Evolutionary conservation across 495 filamentous ascomycete species (phyloP).

Genomic region (Penicillium argentinense): DNA sequence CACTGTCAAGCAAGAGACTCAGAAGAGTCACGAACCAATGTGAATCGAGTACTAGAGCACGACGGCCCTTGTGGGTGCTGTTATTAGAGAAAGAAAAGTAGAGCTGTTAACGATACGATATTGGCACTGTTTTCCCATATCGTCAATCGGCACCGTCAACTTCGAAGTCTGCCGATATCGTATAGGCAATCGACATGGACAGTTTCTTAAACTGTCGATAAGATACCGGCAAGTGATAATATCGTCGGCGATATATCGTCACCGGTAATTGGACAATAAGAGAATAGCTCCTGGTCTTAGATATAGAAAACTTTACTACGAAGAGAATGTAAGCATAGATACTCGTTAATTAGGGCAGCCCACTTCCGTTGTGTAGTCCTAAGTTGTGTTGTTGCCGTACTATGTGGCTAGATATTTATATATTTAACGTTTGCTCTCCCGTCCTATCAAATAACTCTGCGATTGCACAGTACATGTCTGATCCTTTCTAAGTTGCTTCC

Average conservation of each 20-base stretch:
- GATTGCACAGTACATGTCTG: background rate
- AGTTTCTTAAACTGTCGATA: background rate
- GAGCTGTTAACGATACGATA: no score
- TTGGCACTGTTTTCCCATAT: no score
- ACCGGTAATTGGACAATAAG: slow-evolving; percentile 5
- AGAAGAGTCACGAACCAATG: no score
- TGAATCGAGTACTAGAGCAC: no score
- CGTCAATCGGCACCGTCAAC: background rate
- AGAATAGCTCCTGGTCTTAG: slow-evolving; percentile 1
- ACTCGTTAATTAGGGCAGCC: slow-evolving; percentile 3
- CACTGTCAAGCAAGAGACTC: no score
- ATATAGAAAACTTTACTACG: slow-evolving; percentile 1
- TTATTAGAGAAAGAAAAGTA: no score
- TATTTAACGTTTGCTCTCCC: background rate
- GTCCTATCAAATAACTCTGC: background rate
- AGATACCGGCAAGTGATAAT: no score
- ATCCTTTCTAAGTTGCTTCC: background rate
- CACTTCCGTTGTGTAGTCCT: slow-evolving; percentile 1
- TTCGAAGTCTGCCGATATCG: background rate
- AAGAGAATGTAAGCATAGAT: slow-evolving; percentile 3
- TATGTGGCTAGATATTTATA: background rate
- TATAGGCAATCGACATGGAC: background rate
- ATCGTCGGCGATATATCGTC: no score
- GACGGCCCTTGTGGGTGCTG: no score
- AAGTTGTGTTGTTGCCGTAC: background rate